Conservation (phyloP, 1,284 basidiomycete species). For the Tylopilus orsonianus region DNA sequence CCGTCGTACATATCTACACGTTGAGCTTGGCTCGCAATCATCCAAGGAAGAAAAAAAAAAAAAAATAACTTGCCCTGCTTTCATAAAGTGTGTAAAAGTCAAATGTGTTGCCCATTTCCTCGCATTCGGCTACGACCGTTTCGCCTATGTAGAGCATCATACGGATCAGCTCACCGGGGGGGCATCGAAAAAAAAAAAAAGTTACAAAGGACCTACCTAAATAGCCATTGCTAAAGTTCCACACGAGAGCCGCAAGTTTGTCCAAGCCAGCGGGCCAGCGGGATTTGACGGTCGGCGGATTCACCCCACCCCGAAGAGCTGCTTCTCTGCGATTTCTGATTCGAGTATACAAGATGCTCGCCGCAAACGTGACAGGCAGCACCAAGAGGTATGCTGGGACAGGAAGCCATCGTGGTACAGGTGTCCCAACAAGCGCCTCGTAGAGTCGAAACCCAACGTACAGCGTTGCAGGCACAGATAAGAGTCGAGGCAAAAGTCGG, state of each 20-base stretch:
- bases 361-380: conserved; percentile 29
- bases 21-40: not conserved
- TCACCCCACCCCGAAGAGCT: conserved; percentile 33
- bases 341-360: conserved; percentile 23
- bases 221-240: conserved; percentile 35
- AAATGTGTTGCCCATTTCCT: conserved; percentile 32
- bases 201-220: conserved; percentile 27
- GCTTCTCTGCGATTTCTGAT: conserved; percentile 30
- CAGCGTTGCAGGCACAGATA: conserved; percentile 19
- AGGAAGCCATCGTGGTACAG: conserved; percentile 15
- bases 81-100: conserved; percentile 35
- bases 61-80: conserved; percentile 29
- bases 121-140: conserved; percentile 14
- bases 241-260: conserved; percentile 26
- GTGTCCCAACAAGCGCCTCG: conserved; percentile 1
- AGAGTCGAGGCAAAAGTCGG: conserved; percentile 25
- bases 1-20: conserved; percentile 34
- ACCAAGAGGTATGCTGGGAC: conserved; percentile 26
- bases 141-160: conserved; percentile 26
- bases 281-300: conserved; percentile 29
- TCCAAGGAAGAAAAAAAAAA: not conserved
- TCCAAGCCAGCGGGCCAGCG: conserved; percentile 35
- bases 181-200: too few species aligned
- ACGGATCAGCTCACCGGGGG: not conserved
- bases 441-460: conserved; percentile 15